Evolutionary conservation across 192 early-diverging fungal genomes (phyloP).

Genomic region (Coemansia asiatica): DNA sequence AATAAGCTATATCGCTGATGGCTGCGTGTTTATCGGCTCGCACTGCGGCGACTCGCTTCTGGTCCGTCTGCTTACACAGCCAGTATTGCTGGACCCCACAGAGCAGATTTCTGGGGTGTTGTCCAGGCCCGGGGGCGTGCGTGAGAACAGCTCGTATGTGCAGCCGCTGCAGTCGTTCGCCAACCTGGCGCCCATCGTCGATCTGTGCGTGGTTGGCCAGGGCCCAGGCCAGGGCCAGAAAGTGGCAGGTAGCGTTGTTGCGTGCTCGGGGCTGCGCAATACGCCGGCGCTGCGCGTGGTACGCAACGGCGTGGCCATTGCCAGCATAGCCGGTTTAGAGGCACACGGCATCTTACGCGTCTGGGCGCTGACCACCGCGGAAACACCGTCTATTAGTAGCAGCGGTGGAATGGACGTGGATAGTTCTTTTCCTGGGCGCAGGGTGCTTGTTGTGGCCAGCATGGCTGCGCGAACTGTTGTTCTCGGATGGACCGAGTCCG

Average conservation of each 20-base stretch:
- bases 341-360: conserved; percentile 69
- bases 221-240: conserved; percentile 50
- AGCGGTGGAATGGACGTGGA: conserved; percentile 14
- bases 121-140: conserved; percentile 6
- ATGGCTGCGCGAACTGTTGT: conserved; percentile 14
- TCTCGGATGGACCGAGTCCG: conserved; percentile 41
- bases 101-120: background rate
- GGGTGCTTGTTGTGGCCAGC: background rate
- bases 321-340: conserved; percentile 59
- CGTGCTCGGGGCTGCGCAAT: conserved; percentile 77
- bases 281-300: conserved; percentile 79
- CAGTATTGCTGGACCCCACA: conserved; percentile 9
- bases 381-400: too few species aligned
- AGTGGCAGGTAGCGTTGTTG: conserved; percentile 66
- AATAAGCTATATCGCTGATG: conserved; percentile 68
- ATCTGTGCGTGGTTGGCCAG: conserved; percentile 82
- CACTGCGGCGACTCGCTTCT: conserved; percentile 83
- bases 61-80: conserved; percentile 59
- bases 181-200: conserved; percentile 82
- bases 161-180: conserved; percentile 61
- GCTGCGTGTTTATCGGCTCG: conserved; percentile 80
- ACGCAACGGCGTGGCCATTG: conserved; percentile 85
- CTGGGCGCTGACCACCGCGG: conserved; percentile 69
- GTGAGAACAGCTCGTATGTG: conserved; percentile 42
- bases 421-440: too few species aligned